These are phyloP conservation scores for Eleusine indica DNA, from an alignment of 176 grass and related monocot genomes.

Conservation along the genomic window DNA sequence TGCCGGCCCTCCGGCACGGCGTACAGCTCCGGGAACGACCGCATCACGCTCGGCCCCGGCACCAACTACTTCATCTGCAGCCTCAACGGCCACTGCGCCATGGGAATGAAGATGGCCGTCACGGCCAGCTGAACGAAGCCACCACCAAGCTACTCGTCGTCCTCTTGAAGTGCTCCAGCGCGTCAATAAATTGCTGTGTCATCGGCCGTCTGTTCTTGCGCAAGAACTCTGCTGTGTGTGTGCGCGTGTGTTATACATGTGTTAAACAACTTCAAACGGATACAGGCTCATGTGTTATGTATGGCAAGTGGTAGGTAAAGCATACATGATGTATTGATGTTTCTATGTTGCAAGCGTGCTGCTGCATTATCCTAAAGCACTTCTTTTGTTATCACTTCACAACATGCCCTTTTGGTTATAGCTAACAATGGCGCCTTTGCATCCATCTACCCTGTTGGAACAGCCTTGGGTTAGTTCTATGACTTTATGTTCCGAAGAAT, in stretches of 20 bases:
- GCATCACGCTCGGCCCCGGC: constrained; percentile 51
- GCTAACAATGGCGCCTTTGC: not conserved
- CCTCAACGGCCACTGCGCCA: constrained; percentile 60
- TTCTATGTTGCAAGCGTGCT: not conserved
- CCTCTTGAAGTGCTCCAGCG: not conserved
- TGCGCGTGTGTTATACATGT: not conserved
- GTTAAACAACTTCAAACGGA: not conserved
- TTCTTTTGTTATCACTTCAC: not conserved
- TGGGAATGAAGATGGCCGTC: constrained; percentile 78
- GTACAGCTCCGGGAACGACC: constrained; percentile 64
- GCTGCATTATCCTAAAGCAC: not conserved
- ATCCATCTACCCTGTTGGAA: not conserved
- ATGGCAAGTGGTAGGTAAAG: constrained; percentile 28
- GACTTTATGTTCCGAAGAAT: not conserved
- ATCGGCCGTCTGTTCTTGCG: not conserved
- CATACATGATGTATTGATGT: constrained; percentile 31
- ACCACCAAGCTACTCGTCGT: not conserved
- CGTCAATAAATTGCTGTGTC: not conserved
- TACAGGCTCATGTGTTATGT: not conserved
- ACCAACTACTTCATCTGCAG: constrained; percentile 84
- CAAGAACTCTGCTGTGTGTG: not conserved
- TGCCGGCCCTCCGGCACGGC: constrained; percentile 53
- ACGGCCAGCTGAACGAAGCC: constrained; percentile 35
- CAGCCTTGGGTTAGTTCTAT: not conserved
- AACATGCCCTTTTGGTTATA: not conserved